Conservation (phyloP, 192 early-diverging fungal species). For the Coemansia aciculifera region DNA sequence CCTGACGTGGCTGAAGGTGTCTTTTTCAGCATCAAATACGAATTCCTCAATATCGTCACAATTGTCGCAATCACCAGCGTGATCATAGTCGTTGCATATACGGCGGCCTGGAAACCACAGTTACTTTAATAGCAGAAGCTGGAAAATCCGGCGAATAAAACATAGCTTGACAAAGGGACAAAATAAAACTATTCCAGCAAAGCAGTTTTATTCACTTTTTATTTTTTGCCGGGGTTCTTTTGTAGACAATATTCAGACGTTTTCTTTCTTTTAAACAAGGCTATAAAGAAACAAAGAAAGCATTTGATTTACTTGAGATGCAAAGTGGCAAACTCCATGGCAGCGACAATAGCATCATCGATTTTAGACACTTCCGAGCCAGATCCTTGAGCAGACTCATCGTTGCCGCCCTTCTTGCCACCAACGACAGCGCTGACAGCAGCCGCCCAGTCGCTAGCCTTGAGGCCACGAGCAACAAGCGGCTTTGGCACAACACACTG, state of each 20-base stretch:
- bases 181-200: too few relatives aligned
- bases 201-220: too few relatives aligned
- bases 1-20: not conserved
- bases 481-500: constrained; percentile 81
- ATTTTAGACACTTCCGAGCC: constrained; percentile 67
- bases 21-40: not conserved
- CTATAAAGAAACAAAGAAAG: too few relatives aligned
- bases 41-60: not conserved
- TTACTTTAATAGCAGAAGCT: too few relatives aligned
- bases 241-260: too few relatives aligned
- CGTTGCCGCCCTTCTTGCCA: constrained; percentile 94
- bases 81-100: not conserved
- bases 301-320: constrained; percentile 31
- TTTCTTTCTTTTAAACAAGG: not conserved
- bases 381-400: constrained; percentile 89
- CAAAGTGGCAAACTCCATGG: constrained; percentile 72
- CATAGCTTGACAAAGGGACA: too few relatives aligned
- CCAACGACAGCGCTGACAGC: constrained; percentile 80
- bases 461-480: constrained; percentile 74
- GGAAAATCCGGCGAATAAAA: too few relatives aligned
- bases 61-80: too few relatives aligned
- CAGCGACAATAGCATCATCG: constrained; percentile 74
- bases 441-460: constrained; percentile 89
- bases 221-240: too few relatives aligned
- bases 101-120: too few relatives aligned